phyloP scores from a whole-genome alignment of 768 basidiomycete species.

The Podaxis rugospora region DNA sequence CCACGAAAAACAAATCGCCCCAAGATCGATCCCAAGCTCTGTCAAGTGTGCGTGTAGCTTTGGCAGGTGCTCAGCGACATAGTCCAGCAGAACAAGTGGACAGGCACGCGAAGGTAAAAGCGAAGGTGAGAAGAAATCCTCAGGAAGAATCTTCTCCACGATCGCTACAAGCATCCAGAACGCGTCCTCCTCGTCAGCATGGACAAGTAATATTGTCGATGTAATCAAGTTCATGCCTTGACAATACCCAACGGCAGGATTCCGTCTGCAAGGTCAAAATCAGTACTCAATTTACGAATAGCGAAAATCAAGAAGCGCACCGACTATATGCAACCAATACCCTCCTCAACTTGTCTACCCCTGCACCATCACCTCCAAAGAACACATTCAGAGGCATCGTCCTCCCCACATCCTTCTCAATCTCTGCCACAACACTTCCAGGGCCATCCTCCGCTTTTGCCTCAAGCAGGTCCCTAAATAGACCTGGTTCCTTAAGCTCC shows the following conservation, averaged over 20 bases:
- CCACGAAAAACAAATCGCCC: slow-evolving; percentile 98
- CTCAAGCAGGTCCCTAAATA: slow-evolving; percentile 78
- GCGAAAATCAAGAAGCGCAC: slow-evolving; percentile 40
- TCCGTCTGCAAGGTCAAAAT: slow-evolving; percentile 54
- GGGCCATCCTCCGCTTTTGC: slow-evolving; percentile 36
- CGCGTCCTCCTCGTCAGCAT: slow-evolving; percentile 94
- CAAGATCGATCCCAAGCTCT: slow-evolving; percentile 82
- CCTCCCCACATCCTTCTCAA: slow-evolving; percentile 92
- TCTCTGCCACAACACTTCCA: slow-evolving; percentile 63
- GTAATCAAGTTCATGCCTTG: slow-evolving; percentile 96
- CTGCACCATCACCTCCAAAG: slow-evolving; percentile 95
- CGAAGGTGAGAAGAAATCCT: slow-evolving; percentile 91
- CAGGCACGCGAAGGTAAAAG: slow-evolving; percentile 92
- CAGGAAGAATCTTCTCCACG: slow-evolving; percentile 83
- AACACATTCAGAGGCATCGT: slow-evolving; percentile 95
- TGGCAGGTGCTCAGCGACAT: slow-evolving; percentile 73
- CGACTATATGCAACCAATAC: slow-evolving; percentile 91
- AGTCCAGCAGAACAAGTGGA: slow-evolving; percentile 85
- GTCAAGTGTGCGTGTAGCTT: slow-evolving; percentile 72
- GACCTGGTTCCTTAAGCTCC: slow-evolving; percentile 88
- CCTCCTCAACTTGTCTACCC: slow-evolving; percentile 86
- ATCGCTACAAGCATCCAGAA: slow-evolving; percentile 93
- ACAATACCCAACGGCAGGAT: slow-evolving; percentile 90
- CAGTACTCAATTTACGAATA: not conserved
- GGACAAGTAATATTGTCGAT: slow-evolving; percentile 87